Evolutionary conservation across 768 basidiomycete genomes (phyloP), one percentile per base, ranked within the genome.

Genomic region (Paxillus ammoniavirescens): DNA sequence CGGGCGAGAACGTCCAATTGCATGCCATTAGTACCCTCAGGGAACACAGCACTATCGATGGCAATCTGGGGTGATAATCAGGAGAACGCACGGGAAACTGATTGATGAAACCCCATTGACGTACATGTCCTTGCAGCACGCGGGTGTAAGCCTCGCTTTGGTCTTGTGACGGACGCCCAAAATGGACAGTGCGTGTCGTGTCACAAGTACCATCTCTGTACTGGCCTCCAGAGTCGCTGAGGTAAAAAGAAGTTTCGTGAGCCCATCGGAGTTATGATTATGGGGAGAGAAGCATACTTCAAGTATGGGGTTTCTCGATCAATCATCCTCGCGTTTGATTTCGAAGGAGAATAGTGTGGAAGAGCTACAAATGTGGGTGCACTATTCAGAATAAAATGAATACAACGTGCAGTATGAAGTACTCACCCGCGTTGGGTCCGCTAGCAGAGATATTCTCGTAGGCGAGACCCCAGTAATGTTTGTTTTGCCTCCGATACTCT

Each of bases 91-190:
- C 49, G 53, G 56, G 50, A 37, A 49, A 21, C 8, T 59, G 49
- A 61, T 55, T 17, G 47, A 64, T 56, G 55, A 64, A 44, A 55
- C 37, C 55, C 45, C 53, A 37, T 61, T 54, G 53, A 80, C 90
- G 63, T 76, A 93, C 91, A 74, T 99, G 97, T 8, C 95, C 96
- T 72, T 99, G 97, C 53, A 99, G 69, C 41, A 98, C 97, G 43
- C 93, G 80, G 30, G 97, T 99, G 71, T 86, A 99, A 1, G 96
- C 93, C 59, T 94, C 89, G 66, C 83, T 87, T 67, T 92, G 86
- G 57, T 92, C 88, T n/a, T 77, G 55, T n/a, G 87, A 84, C 7
- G 91, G 90, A n/a, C 85, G 81, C 40, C 93, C 93, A 64, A 95
- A 91, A 73, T 93, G 90, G 28, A 92, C 72, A 1, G 90, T 91